These are phyloP conservation scores for Alternaria rosae DNA, from an alignment of 2,329 filamentous ascomycete genomes.

Conservation along the genomic window DNA sequence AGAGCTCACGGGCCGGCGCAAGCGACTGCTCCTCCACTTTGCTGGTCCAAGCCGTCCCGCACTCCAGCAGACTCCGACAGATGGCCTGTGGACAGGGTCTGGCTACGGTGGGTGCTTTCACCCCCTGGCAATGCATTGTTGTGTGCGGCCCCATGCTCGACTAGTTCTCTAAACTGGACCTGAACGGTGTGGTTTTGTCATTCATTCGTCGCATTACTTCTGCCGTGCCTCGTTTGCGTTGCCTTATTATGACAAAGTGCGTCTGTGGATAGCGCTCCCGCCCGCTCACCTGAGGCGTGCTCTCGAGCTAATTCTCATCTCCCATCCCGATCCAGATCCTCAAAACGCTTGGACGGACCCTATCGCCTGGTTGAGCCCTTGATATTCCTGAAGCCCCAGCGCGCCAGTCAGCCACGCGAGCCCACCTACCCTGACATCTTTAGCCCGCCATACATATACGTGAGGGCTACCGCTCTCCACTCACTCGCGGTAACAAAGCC, in stretches of 20 bases:
- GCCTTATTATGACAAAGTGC: constrained; percentile 49
- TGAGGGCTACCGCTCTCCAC: constrained; percentile 51
- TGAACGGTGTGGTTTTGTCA: constrained; percentile 49
- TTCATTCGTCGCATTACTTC: constrained; percentile 48
- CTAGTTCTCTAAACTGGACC: constrained; percentile 38
- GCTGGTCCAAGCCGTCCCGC: constrained; percentile 52
- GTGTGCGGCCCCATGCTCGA: constrained; percentile 42
- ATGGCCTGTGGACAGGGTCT: constrained; percentile 45
- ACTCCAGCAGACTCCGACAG: constrained; percentile 47
- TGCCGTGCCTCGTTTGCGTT: constrained; percentile 52
- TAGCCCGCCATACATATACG: constrained; percentile 55
- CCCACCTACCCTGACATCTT: constrained; percentile 46
- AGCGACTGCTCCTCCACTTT: constrained; percentile 46
- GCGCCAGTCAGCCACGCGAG: constrained; percentile 54
- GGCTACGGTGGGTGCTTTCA: constrained; percentile 42
- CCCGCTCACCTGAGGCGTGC: constrained; percentile 46
- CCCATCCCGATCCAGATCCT: constrained; percentile 52
- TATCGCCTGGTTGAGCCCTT: constrained; percentile 52
- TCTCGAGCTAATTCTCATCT: constrained; percentile 44
- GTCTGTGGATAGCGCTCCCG: constrained; percentile 46
- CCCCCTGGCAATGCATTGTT: constrained; percentile 44
- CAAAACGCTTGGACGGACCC: constrained; percentile 52
- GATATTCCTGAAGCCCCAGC: constrained; percentile 41
- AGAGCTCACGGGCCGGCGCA: constrained; percentile 43
- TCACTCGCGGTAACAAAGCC: constrained; percentile 48